These are phyloP conservation scores for Cytospora piceae DNA, from an alignment of 2,329 filamentous ascomycete genomes.

Conservation along the genomic window DNA sequence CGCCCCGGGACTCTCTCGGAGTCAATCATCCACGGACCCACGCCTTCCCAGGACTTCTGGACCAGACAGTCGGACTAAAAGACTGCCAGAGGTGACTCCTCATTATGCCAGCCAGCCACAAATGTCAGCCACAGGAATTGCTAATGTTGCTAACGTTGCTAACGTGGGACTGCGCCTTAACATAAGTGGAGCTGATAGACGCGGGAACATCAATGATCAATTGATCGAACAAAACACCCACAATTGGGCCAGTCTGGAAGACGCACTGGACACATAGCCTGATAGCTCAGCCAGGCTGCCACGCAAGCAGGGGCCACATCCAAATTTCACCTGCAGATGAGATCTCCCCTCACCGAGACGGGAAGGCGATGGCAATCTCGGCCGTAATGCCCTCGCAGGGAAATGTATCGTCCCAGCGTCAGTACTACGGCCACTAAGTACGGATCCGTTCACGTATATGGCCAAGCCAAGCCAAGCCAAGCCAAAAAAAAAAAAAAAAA, in stretches of 20 bases:
- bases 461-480: no score
- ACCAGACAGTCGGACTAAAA: no score
- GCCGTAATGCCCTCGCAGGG: conserved; percentile 15
- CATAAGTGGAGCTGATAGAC: background rate
- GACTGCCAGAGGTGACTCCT: no score
- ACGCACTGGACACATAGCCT: no score
- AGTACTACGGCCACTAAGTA: conserved; percentile 12
- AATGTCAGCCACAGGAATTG: conserved; percentile 1
- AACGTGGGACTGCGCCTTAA: background rate
- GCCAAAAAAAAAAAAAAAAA: no score
- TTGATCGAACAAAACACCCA: no score
- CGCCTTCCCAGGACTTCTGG: no score
- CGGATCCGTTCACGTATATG: background rate
- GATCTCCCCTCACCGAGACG: background rate
- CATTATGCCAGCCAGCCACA: background rate
- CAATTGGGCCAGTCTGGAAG: no score
- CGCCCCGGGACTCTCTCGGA: background rate
- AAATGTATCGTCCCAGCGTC: conserved; percentile 3
- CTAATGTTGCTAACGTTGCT: background rate
- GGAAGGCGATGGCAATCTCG: conserved; percentile 17
- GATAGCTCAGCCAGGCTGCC: no score
- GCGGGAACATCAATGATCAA: no score
- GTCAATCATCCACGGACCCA: background rate
- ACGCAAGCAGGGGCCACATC: background rate
- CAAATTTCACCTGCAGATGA: conserved; percentile 1